Percentiles rank a stretch among this genome's conserved stretches.
These are phyloP conservation scores for Cochlearia excelsa DNA, from an alignment of 345 rosid genomes.

Conservation along the genomic window DNA sequence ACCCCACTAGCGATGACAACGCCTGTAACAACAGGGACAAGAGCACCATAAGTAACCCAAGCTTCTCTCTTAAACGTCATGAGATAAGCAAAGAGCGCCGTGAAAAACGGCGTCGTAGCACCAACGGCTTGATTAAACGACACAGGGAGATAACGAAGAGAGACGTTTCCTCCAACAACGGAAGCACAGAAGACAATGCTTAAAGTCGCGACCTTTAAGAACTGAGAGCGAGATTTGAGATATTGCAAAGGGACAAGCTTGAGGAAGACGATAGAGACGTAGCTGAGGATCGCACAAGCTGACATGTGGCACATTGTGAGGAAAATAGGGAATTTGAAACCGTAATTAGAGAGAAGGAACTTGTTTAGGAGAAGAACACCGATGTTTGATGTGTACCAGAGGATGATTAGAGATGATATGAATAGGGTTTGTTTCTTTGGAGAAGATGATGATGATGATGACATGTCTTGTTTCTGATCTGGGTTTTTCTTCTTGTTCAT, in stretches of 20 bases:
- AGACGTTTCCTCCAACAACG: constrained; percentile 88
- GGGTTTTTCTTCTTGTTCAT: constrained; percentile 31
- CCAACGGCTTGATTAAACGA: constrained; percentile 96
- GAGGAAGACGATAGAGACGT: constrained; percentile 74
- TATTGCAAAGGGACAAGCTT: constrained; percentile 78
- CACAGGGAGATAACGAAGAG: constrained; percentile 78
- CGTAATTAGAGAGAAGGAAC: constrained; percentile 81
- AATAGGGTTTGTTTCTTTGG: constrained; percentile 48
- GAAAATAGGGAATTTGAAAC: constrained; percentile 84
- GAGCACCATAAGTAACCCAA: constrained; percentile 81
- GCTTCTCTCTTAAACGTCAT: constrained; percentile 86
- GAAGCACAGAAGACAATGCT: constrained; percentile 86
- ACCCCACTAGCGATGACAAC: constrained; percentile 95
- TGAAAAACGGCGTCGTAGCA: constrained; percentile 91
- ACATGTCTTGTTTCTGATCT: constrained; percentile 18
- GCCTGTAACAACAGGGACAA: constrained; percentile 84
- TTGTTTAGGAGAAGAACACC: constrained; percentile 93
- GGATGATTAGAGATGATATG: constrained; percentile 50
- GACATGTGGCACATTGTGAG: constrained; percentile 96
- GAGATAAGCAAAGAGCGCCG: constrained; percentile 79
- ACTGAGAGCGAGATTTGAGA: constrained; percentile 73
- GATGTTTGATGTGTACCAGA: constrained; percentile 88
- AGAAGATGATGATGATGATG: constrained; percentile 32
- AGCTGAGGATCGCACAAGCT: constrained; percentile 83
- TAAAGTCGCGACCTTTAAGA: constrained; percentile 72